Evolutionary conservation across 805 yeast species (phyloP), one percentile per base, ranked within the genome.

Genomic region (Cyberlindnera mycetangii): DNA sequence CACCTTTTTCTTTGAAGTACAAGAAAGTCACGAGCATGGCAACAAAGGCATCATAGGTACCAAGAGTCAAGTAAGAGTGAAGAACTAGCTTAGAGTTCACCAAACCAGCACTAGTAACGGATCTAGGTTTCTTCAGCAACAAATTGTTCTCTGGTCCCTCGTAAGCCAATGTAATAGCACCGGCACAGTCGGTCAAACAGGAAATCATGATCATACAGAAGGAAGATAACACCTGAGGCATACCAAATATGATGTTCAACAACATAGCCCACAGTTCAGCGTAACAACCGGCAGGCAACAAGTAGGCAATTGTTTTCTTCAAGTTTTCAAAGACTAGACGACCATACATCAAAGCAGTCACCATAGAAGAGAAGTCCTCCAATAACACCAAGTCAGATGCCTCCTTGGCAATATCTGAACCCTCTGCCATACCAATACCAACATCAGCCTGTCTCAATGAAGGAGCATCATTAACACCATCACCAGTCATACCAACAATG

Each of bases 401-500:
- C 37, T 56, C 60, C 38, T 56, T 56, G 3, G 60, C 60, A 44
- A 56, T 51, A 27, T 56, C 60, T 17, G 60, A 53, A 7, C 56
- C 60, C 22, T 53, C 56, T n/a, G 72, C 72, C 75, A 86, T 84
- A 5, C 89, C 83, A 54, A 86, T 83, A 49, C 95, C 95, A 53
- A 85, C 82, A 62, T 85, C 92, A 5, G 95, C 93, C 57, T 72
- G 73, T 58, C 76, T 78, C 53, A 79, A 64, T 5, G 84, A 80
- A 7, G 84, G 84, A 0, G 83, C 79, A 59, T 79, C 84, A 59
- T 79, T 79, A 30, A 79, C 83, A 48, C 84, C 84, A 59, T 79
- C 84, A 35, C 81, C 81, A 9, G 80, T 75, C 85, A 79, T 79
- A 17, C 81, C 85, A 36, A 86, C 93, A 48, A 85, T 76, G 58